Percentiles rank a stretch among this genome's conserved stretches.
Conservation (phyloP, 2,329 filamentous ascomycete genomes). For the Epichloe brachyelytri region DNA sequence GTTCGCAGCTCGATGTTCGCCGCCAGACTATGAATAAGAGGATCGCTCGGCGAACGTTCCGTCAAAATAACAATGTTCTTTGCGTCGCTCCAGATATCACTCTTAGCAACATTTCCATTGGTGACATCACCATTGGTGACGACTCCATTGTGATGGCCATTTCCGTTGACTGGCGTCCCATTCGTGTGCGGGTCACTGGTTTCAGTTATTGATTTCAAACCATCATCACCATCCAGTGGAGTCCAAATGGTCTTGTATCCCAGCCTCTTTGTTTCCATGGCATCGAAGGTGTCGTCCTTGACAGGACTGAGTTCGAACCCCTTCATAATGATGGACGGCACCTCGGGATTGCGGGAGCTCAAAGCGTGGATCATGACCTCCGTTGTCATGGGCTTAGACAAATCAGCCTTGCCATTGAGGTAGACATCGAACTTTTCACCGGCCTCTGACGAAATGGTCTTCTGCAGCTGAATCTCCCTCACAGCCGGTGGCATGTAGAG, state of each 20-base stretch:
- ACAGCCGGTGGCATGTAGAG: conserved; percentile 25
- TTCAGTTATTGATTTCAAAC: not conserved
- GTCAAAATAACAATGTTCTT: not conserved
- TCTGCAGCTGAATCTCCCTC: conserved; percentile 14
- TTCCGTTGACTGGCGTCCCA: not conserved
- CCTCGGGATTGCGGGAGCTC: conserved; percentile 11
- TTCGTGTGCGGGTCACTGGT: not conserved
- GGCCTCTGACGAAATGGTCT: not conserved
- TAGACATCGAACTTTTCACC: not conserved
- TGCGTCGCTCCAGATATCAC: not conserved
- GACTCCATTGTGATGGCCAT: not conserved
- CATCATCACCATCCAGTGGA: not conserved
- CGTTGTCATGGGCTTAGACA: not conserved
- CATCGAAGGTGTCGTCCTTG: conserved; percentile 16
- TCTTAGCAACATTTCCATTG: not conserved
- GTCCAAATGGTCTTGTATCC: not conserved
- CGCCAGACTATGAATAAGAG: not conserved
- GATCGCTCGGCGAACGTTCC: not conserved
- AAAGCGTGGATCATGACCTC: conserved; percentile 6
- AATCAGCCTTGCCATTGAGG: not conserved
- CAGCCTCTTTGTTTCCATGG: not conserved
- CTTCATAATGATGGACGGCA: conserved; percentile 22
- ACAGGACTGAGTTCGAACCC: conserved; percentile 29
- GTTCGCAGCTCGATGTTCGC: not conserved
- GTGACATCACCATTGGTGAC: not conserved